Base-by-base conservation (phyloP, 2,329 filamentous ascomycete genomes). In the Monosporascus cannonballus region DNA sequence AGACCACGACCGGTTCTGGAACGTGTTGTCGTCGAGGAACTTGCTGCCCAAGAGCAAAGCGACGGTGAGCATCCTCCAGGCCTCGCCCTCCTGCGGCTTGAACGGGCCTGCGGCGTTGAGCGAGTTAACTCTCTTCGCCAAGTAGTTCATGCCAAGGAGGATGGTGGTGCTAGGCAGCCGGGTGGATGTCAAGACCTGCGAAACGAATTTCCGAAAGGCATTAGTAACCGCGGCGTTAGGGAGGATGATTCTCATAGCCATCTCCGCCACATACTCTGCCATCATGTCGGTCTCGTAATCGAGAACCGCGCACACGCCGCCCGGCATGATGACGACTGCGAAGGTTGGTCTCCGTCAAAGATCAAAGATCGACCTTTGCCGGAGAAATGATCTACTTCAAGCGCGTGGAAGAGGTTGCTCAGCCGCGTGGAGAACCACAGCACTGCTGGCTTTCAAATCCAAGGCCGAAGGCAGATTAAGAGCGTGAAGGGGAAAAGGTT, bases 211-310 rank as follows among this genome's bases (percentile, higher is more conserved):
- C 64, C 89, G 86, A 71, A 95, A 96, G 24, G 89, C 83, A 24
- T 84, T 77, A 17, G 86, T 84, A 61, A 89, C 75, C 18, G 69
- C 60, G 6, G 71, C 72, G 36, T 77, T 74, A 8, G 79, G 78
- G 53, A 77, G 76, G 42, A 83, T 77, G 36, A 84, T 72, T 45
- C 81, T 77, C 24, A 77, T 80, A 56, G 91, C 85, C 84, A 93
- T 95, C 68, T 96, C 89, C 57, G 90, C 87, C 68, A 96, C 91
- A 72, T 96, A 96, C 69, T 96, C 90, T 58, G 90, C 87, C 92
- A 96, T 96, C 71, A 88, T 79, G 69, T 96, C 90, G 84, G 96
- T 93, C 73, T 96, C 91, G 71, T 96, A 96, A 77, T 96, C 92
- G 72, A 96, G 83, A 74, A 95, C 89, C 65, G 90, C 90, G 64